These are phyloP conservation scores for Plasmopara muralis DNA, from an alignment of 352 stramenopile species.

Conservation along the genomic window DNA sequence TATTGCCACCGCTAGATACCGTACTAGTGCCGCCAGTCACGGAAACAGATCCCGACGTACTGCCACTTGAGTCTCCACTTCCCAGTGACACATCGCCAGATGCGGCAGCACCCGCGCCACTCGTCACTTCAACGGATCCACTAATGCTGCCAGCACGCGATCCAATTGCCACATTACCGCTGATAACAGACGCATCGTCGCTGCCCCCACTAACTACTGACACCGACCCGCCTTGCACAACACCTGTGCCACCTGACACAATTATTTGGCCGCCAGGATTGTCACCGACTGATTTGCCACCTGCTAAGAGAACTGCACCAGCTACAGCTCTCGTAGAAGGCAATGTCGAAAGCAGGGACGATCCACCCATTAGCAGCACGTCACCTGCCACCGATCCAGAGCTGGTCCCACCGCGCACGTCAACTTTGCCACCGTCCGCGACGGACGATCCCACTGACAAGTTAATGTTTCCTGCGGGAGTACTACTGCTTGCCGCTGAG, in stretches of 20 bases:
- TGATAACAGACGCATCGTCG: conserved; percentile 8
- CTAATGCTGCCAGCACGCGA: conserved; percentile 6
- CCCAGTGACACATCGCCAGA: conserved; percentile 7
- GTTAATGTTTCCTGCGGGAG: conserved; percentile 6
- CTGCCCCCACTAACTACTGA: conserved; percentile 13
- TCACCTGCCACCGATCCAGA: conserved; percentile 10
- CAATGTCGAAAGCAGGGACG: conserved; percentile 7
- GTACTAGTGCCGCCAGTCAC: conserved; percentile 4
- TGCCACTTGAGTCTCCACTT: conserved; percentile 1
- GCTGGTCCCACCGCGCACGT: conserved; percentile 11
- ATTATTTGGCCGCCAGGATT: conserved; percentile 14
- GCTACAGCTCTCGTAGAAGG: conserved; percentile 7
- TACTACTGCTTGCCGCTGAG: conserved; percentile 3
- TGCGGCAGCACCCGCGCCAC: not conserved
- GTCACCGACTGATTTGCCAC: conserved; percentile 12
- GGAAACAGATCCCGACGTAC: conserved; percentile 3
- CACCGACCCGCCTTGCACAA: conserved; percentile 8
- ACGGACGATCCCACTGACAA: conserved; percentile 15
- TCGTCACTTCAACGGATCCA: conserved; percentile 2
- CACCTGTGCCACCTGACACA: conserved; percentile 11
- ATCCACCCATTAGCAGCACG: conserved; percentile 14
- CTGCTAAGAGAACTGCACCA: conserved; percentile 12
- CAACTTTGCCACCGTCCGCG: conserved; percentile 10
- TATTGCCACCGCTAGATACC: conserved; percentile 1
- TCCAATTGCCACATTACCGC: conserved; percentile 8